Evolutionary conservation across 1,284 basidiomycete genomes (phyloP).

Genomic region (Tylopilus orsonianus): DNA sequence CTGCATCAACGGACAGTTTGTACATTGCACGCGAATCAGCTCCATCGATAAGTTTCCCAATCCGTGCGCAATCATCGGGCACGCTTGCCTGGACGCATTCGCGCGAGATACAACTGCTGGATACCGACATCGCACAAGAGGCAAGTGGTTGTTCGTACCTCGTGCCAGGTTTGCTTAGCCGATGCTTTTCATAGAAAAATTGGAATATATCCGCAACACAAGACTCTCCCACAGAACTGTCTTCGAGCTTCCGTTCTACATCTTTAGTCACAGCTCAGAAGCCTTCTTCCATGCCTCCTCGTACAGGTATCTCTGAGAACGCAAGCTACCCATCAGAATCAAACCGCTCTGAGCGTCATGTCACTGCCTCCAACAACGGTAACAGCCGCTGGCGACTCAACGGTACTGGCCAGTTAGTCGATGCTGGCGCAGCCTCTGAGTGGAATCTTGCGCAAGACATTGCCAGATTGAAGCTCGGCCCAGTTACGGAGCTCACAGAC

Average conservation of each 20-base stretch:
- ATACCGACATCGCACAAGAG: constrained; percentile 29
- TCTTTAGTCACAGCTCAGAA: constrained; percentile 37
- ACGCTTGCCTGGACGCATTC: constrained; percentile 31
- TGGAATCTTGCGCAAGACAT: constrained; percentile 76
- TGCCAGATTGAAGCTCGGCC: constrained; percentile 64
- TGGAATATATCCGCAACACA: constrained; percentile 43
- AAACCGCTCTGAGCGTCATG: constrained; percentile 32
- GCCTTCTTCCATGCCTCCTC: constrained; percentile 45
- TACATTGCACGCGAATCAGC: constrained; percentile 40
- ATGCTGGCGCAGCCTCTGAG: constrained; percentile 50
- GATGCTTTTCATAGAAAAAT: constrained; percentile 35
- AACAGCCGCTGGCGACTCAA: constrained; percentile 63
- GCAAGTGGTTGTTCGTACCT: constrained; percentile 27
- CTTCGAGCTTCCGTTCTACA: constrained; percentile 31
- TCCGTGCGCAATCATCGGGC: constrained; percentile 32
- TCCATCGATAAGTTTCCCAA: constrained; percentile 30
- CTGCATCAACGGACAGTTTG: constrained; percentile 36
- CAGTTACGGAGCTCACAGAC: constrained; percentile 48
- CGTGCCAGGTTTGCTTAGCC: constrained; percentile 25
- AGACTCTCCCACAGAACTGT: constrained; percentile 32
- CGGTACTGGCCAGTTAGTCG: constrained; percentile 59
- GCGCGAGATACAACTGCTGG: constrained; percentile 28
- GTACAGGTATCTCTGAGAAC: constrained; percentile 37
- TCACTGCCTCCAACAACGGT: constrained; percentile 32
- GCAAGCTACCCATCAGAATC: constrained; percentile 20